Base-by-base conservation (phyloP, 352 stramenopile genomes). In the Bremia lactucae region DNA sequence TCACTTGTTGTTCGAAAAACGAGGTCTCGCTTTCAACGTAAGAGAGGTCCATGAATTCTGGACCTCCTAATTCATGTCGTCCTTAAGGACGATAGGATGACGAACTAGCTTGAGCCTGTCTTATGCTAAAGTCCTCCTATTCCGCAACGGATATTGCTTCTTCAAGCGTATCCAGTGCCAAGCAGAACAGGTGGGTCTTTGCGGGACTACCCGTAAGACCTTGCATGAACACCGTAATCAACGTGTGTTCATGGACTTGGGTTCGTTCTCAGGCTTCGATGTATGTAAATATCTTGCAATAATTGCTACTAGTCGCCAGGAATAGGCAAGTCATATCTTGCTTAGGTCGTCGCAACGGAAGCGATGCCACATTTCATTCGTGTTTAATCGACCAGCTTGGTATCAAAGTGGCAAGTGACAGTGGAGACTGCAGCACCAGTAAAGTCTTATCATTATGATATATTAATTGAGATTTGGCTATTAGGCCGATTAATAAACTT, bases 391-490 rank as follows among this genome's bases (percentile, higher is more conserved):
- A 93, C 94, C 4, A 96, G 97, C 58, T 73, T 99, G 10, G 94
- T 98, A 36, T 96, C 83, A 36, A 99, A 99, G 71, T 99, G 94
- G 85, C 74, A 98, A 57, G 96, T 22, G 96, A 99, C 62, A 96
- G 88, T 37, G 78, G 88, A 76, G 86, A 90, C 73, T 90, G 59
- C 29, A 53, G 22, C n/a, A n/a, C 24, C 8, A 33, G 7, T 14
- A 33, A 13, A 33, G 4, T 21, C 6, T 10, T 35, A 3, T 34
- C n/a, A n/a, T 28, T n/a, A 18, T 29, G n/a, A n/a, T n/a, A n/a
- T n/a, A n/a, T 24, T 19, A 16, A 24, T 33, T 33, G 16, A 19
- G 19, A 11, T 46, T 29, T 49, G 5, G 25, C 4, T 18, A 23
- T 7, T 36, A 93, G 89, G 39, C 68, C 98, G 25, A 95, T 99